Base-by-base conservation (phyloP, 257 asterid genomes). In the Solanum habrochaites region DNA sequence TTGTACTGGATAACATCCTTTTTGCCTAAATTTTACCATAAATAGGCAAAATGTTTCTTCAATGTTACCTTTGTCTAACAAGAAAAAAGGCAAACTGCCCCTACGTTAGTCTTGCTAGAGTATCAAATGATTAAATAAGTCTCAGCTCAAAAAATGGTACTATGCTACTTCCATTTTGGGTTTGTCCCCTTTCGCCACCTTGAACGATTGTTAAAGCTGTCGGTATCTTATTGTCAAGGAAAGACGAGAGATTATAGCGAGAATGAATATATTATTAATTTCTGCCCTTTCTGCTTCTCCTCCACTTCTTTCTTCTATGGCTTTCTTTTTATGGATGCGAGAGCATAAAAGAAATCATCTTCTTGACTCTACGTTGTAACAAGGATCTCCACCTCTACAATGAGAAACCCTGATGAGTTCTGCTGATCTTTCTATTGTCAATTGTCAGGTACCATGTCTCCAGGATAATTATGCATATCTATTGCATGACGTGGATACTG, bases 391-490 rank as follows among this genome's bases (percentile, higher is more conserved):
- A 47, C 25, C 67, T 47, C 43, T 47, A 27, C n/a, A 11, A 45
- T 27, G 66, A 78, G 25, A 78, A 77, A 27, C 66, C 42, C 40
- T 78, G 66, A 47, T 16, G 31, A 18, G 43, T 45, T 49, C 25
- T 73, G 69, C 43, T 47, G 27, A 72, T 85, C 62, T 40, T 74
- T 60, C 70, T 87, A 18, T 42, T 80, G 70, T 49, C 85, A 69
- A 88, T 85, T 72, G 73, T 73, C 82, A 97, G 99, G 94, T 97
- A 58, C 99, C 99, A 25, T 97, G 99, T 85, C 98, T 97, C 78
- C 91, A 87, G 89, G 99, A 95, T 89, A 97, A 97, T 87, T 97
- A 97, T 90, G 99, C 99, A 25, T 97, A 97, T 91, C 90, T 97
- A 82, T 88, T 97, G 85, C 95, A 91, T 83, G 99, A 97, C 89